A percentile compares a stretch with the other conserved stretches of the same genome.
Conservation (phyloP, 1,284 basidiomycete species). For the Phenoliferia sp. region DNA sequence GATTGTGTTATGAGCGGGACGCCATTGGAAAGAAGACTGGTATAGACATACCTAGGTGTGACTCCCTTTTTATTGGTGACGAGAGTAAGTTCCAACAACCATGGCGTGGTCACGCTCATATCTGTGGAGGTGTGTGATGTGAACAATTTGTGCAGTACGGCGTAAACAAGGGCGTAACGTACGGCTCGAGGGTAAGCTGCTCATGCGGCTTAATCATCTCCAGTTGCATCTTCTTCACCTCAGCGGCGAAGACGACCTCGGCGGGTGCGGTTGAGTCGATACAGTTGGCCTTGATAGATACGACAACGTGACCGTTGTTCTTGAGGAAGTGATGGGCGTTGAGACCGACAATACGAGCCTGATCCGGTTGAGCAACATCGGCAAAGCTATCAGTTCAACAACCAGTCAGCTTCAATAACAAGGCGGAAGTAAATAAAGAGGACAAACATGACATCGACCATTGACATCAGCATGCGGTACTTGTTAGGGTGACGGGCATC, state of each 20-base stretch:
- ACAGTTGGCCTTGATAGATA: constrained; percentile 99
- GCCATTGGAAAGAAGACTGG: neutral
- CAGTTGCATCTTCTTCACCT: constrained; percentile 79
- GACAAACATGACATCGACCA: constrained; percentile 74
- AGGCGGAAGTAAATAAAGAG: constrained; percentile 3
- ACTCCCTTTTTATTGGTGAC: neutral
- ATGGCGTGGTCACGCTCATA: constrained; percentile 9
- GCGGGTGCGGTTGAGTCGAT: constrained; percentile 92
- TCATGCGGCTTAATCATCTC: constrained; percentile 86
- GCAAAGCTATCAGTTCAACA: constrained; percentile 56
- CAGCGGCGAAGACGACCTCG: constrained; percentile 82
- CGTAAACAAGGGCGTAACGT: constrained; percentile 26
- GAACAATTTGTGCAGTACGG: too few species aligned
- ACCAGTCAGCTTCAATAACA: neutral
- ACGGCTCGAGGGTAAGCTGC: constrained; percentile 65
- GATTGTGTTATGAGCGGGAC: neutral
- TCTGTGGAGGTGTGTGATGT: neutral
- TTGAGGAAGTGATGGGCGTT: constrained; percentile 97
- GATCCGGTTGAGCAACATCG: constrained; percentile 97
- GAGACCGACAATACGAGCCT: constrained; percentile 81
- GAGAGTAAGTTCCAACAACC: constrained; percentile 3
- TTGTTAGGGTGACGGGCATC: constrained; percentile 92
- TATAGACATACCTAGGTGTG: neutral
- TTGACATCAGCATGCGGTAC: constrained; percentile 89
- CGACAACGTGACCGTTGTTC: constrained; percentile 84